Evolutionary conservation across 768 basidiomycete species (phyloP).

Genomic region (Strobilomyces echinocephalus): DNA sequence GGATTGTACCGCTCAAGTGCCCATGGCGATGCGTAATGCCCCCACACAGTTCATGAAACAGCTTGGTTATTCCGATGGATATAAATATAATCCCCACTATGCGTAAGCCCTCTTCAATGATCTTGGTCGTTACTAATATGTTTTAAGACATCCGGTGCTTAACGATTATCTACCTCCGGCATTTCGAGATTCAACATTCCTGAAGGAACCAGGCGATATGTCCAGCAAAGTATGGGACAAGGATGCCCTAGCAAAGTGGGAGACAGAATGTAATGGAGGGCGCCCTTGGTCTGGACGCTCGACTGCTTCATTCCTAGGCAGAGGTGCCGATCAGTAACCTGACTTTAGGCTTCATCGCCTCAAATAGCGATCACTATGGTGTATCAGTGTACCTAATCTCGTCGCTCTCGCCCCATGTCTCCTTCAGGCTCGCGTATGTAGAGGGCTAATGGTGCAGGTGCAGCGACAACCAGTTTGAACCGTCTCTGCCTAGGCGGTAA

Average conservation of each 20-base stretch:
- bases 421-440: neutral
- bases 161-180: slow-evolving; percentile 58
- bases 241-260: slow-evolving; percentile 50
- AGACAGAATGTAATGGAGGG: slow-evolving; percentile 46
- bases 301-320: neutral
- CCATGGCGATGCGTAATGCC: slow-evolving; percentile 71
- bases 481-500: no score
- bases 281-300: slow-evolving; percentile 43
- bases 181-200: slow-evolving; percentile 40
- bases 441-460: no score
- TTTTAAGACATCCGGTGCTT: slow-evolving; percentile 55
- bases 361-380: neutral
- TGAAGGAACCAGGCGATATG: slow-evolving; percentile 40
- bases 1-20: slow-evolving; percentile 56
- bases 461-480: neutral
- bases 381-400: neutral
- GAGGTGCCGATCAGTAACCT: neutral
- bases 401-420: neutral
- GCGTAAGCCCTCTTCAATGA: slow-evolving; percentile 30
- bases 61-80: slow-evolving; percentile 61
- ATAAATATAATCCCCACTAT: slow-evolving; percentile 60
- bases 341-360: neutral
- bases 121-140: neutral
- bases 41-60: slow-evolving; percentile 68
- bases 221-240: slow-evolving; percentile 59